phyloP scores from a whole-genome alignment of 345 rosid genomes.

The Psidium friedrichsthalianum region DNA sequence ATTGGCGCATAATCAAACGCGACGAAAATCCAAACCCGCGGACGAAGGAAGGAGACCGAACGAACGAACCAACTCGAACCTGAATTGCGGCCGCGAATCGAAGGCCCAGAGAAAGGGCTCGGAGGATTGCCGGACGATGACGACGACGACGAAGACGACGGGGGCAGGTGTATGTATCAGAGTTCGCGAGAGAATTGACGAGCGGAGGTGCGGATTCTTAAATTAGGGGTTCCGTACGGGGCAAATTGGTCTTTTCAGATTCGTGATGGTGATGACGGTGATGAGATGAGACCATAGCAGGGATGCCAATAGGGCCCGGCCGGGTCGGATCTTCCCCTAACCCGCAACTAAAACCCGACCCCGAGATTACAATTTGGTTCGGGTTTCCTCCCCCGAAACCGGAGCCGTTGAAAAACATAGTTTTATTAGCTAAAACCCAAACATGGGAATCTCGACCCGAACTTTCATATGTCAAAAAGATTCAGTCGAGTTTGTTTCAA shows the following conservation, averaged over 20 bases:
- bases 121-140: neutral
- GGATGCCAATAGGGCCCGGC: neutral
- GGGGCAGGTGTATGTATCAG: neutral
- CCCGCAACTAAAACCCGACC: neutral
- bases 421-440: neutral
- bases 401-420: neutral
- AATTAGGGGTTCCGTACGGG: slow-evolving; percentile 11
- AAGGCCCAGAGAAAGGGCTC: neutral
- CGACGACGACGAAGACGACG: neutral
- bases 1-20: neutral
- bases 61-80: neutral
- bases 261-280: neutral
- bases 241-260: neutral
- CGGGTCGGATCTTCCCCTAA: neutral
- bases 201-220: neutral
- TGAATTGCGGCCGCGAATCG: neutral
- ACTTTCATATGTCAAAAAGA: neutral
- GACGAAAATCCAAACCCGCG: neutral
- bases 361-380: neutral
- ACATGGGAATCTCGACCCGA: neutral
- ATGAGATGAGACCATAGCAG: neutral
- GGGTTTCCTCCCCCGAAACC: neutral
- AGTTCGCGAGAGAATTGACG: neutral
- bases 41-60: neutral
- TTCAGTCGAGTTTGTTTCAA: neutral